Percentiles rank a stretch among this genome's conserved stretches.
phyloP scores from a whole-genome alignment of 805 yeast species.

The Hanseniaspora singularis region DNA sequence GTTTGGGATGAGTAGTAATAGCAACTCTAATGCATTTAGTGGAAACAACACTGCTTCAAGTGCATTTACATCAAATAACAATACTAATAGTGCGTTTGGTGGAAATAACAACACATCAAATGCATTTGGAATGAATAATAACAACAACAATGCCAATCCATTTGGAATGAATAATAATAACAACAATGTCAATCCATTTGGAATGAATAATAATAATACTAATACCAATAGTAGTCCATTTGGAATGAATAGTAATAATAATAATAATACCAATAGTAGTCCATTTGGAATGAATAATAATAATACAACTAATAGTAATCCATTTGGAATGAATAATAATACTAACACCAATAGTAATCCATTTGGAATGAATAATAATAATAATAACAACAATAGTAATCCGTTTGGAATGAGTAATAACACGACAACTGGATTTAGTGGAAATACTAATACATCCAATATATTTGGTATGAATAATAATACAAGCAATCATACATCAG shows the following conservation, averaged over 20 bases:
- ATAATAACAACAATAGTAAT: slow-evolving; percentile 10
- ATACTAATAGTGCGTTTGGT: slow-evolving; percentile 9
- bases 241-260: slow-evolving; percentile 6
- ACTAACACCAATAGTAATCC: slow-evolving; percentile 5
- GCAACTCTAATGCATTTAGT: slow-evolving; percentile 14
- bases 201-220: slow-evolving; percentile 3
- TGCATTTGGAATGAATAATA: slow-evolving; percentile 12
- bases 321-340: slow-evolving; percentile 1
- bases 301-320: neutral
- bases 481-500: neutral
- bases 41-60: neutral
- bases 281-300: slow-evolving; percentile 1
- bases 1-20: slow-evolving; percentile 11
- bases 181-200: slow-evolving; percentile 8
- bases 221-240: slow-evolving; percentile 2
- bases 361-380: slow-evolving; percentile 13
- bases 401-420: slow-evolving; percentile 4
- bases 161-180: slow-evolving; percentile 14
- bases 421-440: slow-evolving; percentile 18
- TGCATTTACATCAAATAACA: no score
- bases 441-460: slow-evolving; percentile 17
- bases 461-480: slow-evolving; percentile 11
- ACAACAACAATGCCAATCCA: slow-evolving; percentile 10
- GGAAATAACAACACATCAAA: slow-evolving; percentile 7
- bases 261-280: neutral